These are phyloP conservation scores for Sanghuangporus sanghuang DNA, from an alignment of 1,284 basidiomycete species.

Conservation along the genomic window DNA sequence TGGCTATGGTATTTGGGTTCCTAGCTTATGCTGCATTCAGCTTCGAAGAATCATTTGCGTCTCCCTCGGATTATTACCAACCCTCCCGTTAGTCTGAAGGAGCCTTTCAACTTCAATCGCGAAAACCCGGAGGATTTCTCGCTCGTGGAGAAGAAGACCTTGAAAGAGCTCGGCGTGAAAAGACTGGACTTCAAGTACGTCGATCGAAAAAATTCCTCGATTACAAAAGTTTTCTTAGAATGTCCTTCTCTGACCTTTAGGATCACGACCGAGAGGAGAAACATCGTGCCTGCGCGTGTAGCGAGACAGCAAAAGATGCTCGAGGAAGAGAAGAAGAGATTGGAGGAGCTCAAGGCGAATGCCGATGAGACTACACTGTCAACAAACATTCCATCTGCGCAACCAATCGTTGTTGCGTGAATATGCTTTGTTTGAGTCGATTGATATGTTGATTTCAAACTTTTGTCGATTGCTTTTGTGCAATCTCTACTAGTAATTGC, in stretches of 20 bases:
- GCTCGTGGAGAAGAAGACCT: constrained; percentile 45
- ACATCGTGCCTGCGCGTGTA: constrained; percentile 11
- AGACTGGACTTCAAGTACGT: constrained; percentile 34
- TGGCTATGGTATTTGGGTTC: background rate
- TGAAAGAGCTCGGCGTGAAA: constrained; percentile 46
- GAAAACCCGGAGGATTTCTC: constrained; percentile 44
- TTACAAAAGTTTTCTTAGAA: background rate
- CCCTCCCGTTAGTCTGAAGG: constrained; percentile 47
- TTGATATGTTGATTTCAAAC: background rate
- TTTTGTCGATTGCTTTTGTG: background rate
- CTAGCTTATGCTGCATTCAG: constrained; percentile 53
- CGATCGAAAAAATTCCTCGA: background rate
- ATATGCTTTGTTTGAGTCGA: background rate
- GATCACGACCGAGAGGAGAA: constrained; percentile 14
- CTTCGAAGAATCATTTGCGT: constrained; percentile 53
- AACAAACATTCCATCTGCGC: constrained; percentile 1
- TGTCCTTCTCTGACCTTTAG: background rate
- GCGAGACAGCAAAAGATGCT: constrained; percentile 27
- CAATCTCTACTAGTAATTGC: too few relatives aligned
- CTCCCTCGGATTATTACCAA: constrained; percentile 55
- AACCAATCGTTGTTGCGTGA: constrained; percentile 25
- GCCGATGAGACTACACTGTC: background rate
- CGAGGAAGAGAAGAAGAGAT: constrained; percentile 30
- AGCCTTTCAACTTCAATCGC: constrained; percentile 50
- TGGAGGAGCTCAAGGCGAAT: constrained; percentile 22